Evolutionary conservation across 192 early-diverging fungal species (phyloP).

Genomic region (Allomyces javanicus): DNA sequence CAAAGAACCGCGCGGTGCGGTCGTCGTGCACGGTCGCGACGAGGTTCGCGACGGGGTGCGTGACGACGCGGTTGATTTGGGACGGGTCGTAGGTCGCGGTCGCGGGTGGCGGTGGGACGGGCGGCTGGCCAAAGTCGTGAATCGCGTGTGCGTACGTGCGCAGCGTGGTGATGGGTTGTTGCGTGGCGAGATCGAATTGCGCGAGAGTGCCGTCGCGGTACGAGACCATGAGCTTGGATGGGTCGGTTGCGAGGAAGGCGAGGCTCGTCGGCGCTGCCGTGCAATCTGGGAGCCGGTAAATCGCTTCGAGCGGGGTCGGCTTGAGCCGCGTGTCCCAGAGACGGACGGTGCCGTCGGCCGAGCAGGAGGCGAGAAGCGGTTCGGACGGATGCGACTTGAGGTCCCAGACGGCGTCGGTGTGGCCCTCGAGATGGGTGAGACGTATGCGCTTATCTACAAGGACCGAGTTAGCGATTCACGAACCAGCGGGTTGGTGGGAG

Average conservation of each 20-base stretch:
- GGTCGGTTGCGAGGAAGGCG: background rate
- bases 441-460: background rate
- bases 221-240: background rate
- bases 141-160: background rate
- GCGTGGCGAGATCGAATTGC: background rate
- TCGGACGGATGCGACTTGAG: background rate
- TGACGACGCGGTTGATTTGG: background rate
- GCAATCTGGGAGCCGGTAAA: background rate
- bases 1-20: background rate
- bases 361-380: background rate
- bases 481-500: background rate
- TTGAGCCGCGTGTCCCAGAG: background rate
- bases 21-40: background rate
- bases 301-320: background rate
- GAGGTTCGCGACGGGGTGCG: background rate
- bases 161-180: background rate
- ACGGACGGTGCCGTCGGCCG: background rate
- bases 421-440: background rate
- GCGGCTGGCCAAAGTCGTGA: too few species aligned
- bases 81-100: too few species aligned
- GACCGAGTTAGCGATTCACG: background rate
- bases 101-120: too few species aligned
- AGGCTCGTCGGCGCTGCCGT: background rate
- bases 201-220: background rate
- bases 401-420: background rate